Evolutionary conservation across 805 yeast species (phyloP), one percentile per base, ranked within the genome.

Genomic region (Zygoascus flipseniorum): DNA sequence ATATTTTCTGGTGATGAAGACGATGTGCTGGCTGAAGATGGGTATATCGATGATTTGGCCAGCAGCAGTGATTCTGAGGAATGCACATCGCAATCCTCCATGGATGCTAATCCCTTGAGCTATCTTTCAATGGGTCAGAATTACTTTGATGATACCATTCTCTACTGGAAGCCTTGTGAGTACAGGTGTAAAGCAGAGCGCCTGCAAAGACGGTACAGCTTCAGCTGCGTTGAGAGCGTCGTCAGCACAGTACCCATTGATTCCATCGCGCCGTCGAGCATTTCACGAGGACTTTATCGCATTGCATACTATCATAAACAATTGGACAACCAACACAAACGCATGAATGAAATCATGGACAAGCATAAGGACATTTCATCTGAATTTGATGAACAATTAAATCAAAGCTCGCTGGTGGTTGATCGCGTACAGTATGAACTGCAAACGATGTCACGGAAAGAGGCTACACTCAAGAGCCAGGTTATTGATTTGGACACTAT

Each of bases 401-500:
- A 46, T 14, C 18, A 32, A 31, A 19, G n/a, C 5, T 5, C 14
- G 13, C n/a, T 31, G 18, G 26, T 16, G 3, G 23, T 14, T 14
- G 51, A 51, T 16, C n/a, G 26, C 3, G 42, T 32, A 5, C 48
- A 47, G 32, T 51, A 43, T 41, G 18, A 37, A 26, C 51, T 54
- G 18, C 47, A 54, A 23, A 13, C 48, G 28, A 18, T 39, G 20
- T 31, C 41, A 8, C 39, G 47, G 28, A 39, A 47, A 23, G 57
- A 56, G 35, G 42, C 39, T 8, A 42, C 35, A 10, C 42, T 57
- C 41, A 47, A 50, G 45, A 50, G 28, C 19, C 48, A 50, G 16
- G 50, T 62, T 11, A 48, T 53, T 14, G 65, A 63, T 10, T 55
- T 59, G 16, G 66, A 60, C 14, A 60, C 62, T 2, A 43, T 63